A percentile compares a stretch with the other conserved stretches of the same genome.
phyloP scores from a whole-genome alignment of 805 yeast genomes.

The Cyberlindnera suaveolens region DNA sequence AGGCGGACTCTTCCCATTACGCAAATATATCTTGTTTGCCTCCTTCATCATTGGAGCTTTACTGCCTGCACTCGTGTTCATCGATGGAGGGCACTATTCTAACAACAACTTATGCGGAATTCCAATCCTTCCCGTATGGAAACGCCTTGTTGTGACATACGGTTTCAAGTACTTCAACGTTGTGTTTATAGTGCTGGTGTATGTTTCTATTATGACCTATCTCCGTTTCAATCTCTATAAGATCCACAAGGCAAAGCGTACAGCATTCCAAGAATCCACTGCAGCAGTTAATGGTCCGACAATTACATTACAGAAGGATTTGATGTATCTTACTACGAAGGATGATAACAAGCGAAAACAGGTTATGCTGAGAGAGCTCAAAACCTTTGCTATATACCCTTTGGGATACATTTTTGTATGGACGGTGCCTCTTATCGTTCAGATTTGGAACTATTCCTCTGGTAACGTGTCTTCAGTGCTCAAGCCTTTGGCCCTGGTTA shows the following conservation, averaged over 20 bases:
- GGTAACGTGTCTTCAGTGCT: background rate
- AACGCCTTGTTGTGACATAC: slow-evolving; percentile 14
- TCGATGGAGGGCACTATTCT: slow-evolving; percentile 8
- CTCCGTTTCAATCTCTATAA: slow-evolving; percentile 6
- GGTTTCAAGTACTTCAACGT: slow-evolving; percentile 14
- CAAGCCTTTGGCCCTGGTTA: slow-evolving; percentile 6
- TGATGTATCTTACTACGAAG: slow-evolving; percentile 12
- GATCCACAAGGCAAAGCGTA: slow-evolving; percentile 10
- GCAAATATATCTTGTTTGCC: slow-evolving; percentile 1
- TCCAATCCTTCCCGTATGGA: slow-evolving; percentile 16
- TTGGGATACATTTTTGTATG: slow-evolving; percentile 18
- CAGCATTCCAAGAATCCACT: slow-evolving; percentile 4
- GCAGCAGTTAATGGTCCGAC: background rate
- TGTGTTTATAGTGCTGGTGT: slow-evolving; percentile 10
- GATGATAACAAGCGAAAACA: slow-evolving; percentile 5
- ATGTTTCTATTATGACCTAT: slow-evolving; percentile 14
- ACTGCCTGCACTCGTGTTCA: slow-evolving; percentile 10
- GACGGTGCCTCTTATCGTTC: slow-evolving; percentile 14
- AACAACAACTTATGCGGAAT: slow-evolving; percentile 13
- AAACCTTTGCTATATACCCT: slow-evolving; percentile 19
- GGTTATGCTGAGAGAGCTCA: slow-evolving; percentile 14
- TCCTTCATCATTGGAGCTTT: background rate
- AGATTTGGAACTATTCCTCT: slow-evolving; percentile 8
- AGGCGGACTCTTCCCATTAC: slow-evolving; percentile 18
- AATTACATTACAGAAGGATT: slow-evolving; percentile 13